phyloP scores from a whole-genome alignment of 345 rosid species.

The Ailanthus altissimus region DNA sequence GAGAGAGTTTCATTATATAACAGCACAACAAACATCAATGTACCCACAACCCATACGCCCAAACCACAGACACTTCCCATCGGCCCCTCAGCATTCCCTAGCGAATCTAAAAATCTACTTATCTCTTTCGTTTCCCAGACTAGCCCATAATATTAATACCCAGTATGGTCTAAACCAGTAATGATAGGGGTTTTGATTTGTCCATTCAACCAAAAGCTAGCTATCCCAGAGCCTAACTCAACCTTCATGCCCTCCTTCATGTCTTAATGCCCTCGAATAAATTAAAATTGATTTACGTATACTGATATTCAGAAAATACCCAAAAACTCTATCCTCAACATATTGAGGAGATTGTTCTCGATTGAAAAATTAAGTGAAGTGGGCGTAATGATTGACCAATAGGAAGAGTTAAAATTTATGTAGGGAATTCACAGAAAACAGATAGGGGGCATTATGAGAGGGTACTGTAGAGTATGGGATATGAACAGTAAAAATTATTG shows the following conservation, averaged over 20 bases:
- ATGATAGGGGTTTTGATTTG: too few relatives aligned
- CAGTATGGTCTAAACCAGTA: neutral
- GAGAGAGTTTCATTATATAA: neutral
- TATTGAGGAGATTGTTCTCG: too few relatives aligned
- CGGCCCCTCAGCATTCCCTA: neutral
- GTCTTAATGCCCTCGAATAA: too few relatives aligned
- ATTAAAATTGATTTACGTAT: too few relatives aligned
- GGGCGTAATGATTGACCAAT: neutral
- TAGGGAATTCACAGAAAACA: neutral
- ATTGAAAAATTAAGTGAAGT: too few relatives aligned
- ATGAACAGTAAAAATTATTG: neutral
- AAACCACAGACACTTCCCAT: neutral
- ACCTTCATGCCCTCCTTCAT: too few relatives aligned
- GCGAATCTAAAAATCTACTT: neutral
- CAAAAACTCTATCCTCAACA: too few relatives aligned
- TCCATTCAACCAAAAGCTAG: too few relatives aligned
- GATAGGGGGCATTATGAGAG: neutral
- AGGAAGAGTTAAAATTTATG: neutral
- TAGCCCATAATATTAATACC: neutral
- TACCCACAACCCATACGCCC: conserved; percentile 12
- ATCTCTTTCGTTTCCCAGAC: neutral
- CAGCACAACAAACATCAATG: neutral
- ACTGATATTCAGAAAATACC: too few relatives aligned
- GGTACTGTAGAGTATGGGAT: neutral
- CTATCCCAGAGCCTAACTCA: too few relatives aligned